Conservation (phyloP, 2,329 filamentous ascomycete genomes). For the Sporothrix pallida region DNA sequence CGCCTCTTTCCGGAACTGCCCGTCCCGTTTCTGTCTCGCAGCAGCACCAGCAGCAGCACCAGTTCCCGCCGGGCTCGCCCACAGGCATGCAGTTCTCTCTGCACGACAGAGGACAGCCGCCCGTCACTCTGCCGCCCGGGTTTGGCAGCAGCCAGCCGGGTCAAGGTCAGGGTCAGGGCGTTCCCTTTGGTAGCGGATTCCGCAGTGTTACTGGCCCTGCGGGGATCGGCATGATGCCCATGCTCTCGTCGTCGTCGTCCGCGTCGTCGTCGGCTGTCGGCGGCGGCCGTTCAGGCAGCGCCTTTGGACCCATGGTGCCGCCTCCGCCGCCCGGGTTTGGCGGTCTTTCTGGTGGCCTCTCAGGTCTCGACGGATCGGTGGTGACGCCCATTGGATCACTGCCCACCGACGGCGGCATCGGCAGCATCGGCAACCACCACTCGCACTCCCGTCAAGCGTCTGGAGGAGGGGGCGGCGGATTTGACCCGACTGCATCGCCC, state of each 20-base stretch:
- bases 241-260: slow-evolving; percentile 50
- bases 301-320: slow-evolving; percentile 50
- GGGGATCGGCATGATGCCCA: slow-evolving; percentile 64
- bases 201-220: slow-evolving; percentile 42
- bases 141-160: slow-evolving; percentile 3
- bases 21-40: slow-evolving; percentile 47
- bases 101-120: not conserved
- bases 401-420: slow-evolving; percentile 44
- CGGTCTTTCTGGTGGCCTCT: slow-evolving; percentile 45
- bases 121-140: slow-evolving; percentile 8
- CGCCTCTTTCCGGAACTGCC: slow-evolving; percentile 63
- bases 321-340: slow-evolving; percentile 63
- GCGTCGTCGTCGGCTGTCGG: not conserved
- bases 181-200: not conserved
- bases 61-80: slow-evolving; percentile 3
- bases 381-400: slow-evolving; percentile 36
- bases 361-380: slow-evolving; percentile 44
- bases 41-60: not conserved
- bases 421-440: slow-evolving; percentile 35
- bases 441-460: slow-evolving; percentile 78
- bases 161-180: not conserved
- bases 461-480: slow-evolving; percentile 57
- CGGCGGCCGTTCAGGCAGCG: slow-evolving; percentile 54
- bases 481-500: slow-evolving; percentile 59
- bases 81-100: not conserved